Evolutionary conservation across 805 yeast species (phyloP), one percentile per base, ranked within the genome.

Genomic region (Monosporozyma solicola): DNA sequence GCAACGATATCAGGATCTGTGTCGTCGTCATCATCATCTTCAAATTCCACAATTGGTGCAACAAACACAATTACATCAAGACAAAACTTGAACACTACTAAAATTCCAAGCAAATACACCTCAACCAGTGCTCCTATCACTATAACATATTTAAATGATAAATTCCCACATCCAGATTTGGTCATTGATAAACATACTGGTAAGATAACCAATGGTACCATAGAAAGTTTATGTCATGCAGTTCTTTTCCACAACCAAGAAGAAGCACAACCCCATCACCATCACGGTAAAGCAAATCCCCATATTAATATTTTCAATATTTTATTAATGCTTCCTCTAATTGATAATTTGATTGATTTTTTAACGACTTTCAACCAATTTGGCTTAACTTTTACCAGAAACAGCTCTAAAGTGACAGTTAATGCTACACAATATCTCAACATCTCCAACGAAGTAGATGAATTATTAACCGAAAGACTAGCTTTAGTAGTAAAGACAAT

Each of bases 191-290:
- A 67, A 16, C 64, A 70, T 3, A 41, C 25, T 13, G 75, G 78
- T 22, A 76, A 77, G 20, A 70, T 77, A 22, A 57, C 74, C 7
- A 74, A 78, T 24, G 87, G 87, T 20, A 65, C 87, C 0, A 62
- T 80, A 10, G 97, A 90, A 65, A 79, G 90, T 47, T 74, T 90
- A 39, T 80, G 91, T 53, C 97, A 91, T 68, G 78, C 86, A 3
- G 72, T 87, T 27, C 65, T 89, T 15, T 83, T 83, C 65, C 52
- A 45, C 16, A 35, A 53, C 6, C 37, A 53, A 16, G 22, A 45
- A 8, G 49, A 49, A 20, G 25, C 20, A 11, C 45, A 51, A 15
- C 33, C 27, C 13, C 9, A 8, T 27, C 32, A 16, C 5, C 24
- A n/a, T 13, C 43, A 20, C 11, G 32, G 16, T 13, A 37, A 48